Evolutionary conservation across 2,329 filamentous ascomycete genomes (phyloP).

Genomic region (Chaetothyriales sp.): DNA sequence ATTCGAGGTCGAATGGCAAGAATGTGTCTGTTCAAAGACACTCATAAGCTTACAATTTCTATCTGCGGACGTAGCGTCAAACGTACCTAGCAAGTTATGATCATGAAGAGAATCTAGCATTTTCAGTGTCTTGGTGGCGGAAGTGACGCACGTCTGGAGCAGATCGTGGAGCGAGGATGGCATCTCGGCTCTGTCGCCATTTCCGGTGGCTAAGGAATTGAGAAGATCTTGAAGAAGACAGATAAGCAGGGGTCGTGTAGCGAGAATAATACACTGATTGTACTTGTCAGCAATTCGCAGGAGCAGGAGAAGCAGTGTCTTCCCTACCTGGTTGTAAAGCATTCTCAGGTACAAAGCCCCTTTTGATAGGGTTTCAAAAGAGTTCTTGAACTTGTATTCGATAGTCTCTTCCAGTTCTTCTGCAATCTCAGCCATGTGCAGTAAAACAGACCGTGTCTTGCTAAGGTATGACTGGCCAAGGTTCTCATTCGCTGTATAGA

Average conservation of each 20-base stretch:
- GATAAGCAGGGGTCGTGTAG: conserved; percentile 30
- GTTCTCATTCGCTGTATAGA: too few relatives aligned
- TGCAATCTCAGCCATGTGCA: conserved; percentile 26
- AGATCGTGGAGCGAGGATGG: conserved; percentile 27
- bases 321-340: conserved; percentile 30
- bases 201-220: too few relatives aligned
- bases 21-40: conserved; percentile 29
- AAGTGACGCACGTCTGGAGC: conserved; percentile 31
- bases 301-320: neutral
- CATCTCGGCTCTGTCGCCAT: conserved; percentile 21
- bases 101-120: conserved; percentile 33
- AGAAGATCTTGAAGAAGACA: conserved; percentile 28
- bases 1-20: conserved; percentile 36
- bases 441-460: conserved; percentile 29
- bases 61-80: neutral
- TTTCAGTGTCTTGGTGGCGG: too few relatives aligned
- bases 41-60: too few relatives aligned
- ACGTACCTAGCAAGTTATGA: conserved; percentile 36
- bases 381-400: conserved; percentile 24
- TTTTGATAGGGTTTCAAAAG: conserved; percentile 28
- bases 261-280: conserved; percentile 28
- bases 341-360: too few relatives aligned
- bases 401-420: too few relatives aligned
- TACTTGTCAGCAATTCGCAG: too few relatives aligned
- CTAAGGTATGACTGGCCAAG: conserved; percentile 25